These are phyloP conservation scores for Dryas drummondii DNA, from an alignment of 306 rosid species.

Conservation along the genomic window DNA sequence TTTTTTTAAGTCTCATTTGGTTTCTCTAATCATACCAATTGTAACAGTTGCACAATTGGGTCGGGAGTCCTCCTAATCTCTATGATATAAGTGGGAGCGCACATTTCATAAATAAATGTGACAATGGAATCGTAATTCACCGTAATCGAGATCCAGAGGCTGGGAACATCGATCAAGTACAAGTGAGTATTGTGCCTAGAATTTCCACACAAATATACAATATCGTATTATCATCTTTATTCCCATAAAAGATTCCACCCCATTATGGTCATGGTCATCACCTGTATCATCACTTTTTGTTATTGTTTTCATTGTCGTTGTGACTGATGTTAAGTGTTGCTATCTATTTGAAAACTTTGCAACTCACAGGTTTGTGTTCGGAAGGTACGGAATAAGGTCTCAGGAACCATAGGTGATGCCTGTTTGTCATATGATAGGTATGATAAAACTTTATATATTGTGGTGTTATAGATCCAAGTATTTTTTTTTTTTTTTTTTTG, in stretches of 20 bases:
- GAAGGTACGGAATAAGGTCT: slow-evolving; percentile 84
- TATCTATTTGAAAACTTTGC: slow-evolving; percentile 16
- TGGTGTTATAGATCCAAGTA: slow-evolving; percentile 6
- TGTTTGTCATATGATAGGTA: slow-evolving; percentile 70
- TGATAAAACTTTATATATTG: neutral
- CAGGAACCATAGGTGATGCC: slow-evolving; percentile 84
- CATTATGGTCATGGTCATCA: neutral
- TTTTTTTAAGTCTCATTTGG: neutral
- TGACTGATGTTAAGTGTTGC: slow-evolving; percentile 11
- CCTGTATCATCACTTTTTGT: neutral
- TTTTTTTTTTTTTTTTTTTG: too few species aligned
- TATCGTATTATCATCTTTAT: neutral
- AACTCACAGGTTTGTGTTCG: slow-evolving; percentile 71
- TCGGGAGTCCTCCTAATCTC: slow-evolving; percentile 78
- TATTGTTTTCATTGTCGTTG: slow-evolving; percentile 3
- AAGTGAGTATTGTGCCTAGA: slow-evolving; percentile 40
- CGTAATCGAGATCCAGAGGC: slow-evolving; percentile 82
- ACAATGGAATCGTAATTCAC: slow-evolving; percentile 89
- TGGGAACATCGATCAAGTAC: slow-evolving; percentile 79
- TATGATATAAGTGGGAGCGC: slow-evolving; percentile 98
- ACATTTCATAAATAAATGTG: slow-evolving; percentile 91
- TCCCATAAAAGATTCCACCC: neutral
- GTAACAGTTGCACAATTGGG: slow-evolving; percentile 75
- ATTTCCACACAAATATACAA: neutral
- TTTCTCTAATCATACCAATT: slow-evolving; percentile 24